A percentile compares a stretch with the other conserved stretches of the same genome.
Evolutionary conservation across 2,329 filamentous ascomycete species (phyloP).

Genomic region (Dothidotthia symphoricarpi): DNA sequence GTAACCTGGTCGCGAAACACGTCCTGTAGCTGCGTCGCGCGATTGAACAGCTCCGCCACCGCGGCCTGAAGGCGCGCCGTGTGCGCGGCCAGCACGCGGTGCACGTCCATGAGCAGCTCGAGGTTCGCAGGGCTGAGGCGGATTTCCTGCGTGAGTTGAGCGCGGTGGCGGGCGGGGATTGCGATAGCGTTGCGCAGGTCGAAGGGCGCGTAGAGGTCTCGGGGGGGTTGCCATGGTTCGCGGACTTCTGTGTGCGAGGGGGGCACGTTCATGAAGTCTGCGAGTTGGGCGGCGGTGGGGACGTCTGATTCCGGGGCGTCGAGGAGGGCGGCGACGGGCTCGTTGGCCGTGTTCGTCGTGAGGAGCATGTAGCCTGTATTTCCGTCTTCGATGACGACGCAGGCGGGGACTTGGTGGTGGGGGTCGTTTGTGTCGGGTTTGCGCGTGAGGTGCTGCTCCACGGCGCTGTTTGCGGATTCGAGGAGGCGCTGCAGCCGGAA

Average conservation of each 20-base stretch:
- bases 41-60: slow-evolving; percentile 70
- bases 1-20: slow-evolving; percentile 67
- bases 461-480: slow-evolving; percentile 50
- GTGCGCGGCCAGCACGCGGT: slow-evolving; percentile 68
- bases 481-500: slow-evolving; percentile 59
- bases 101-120: slow-evolving; percentile 68
- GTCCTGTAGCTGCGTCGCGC: slow-evolving; percentile 65
- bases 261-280: slow-evolving; percentile 20
- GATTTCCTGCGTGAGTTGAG: slow-evolving; percentile 65
- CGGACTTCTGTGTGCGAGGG: slow-evolving; percentile 53
- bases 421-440: slow-evolving; percentile 13
- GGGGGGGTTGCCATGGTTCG: slow-evolving; percentile 63
- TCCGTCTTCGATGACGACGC: slow-evolving; percentile 56
- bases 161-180: slow-evolving; percentile 60
- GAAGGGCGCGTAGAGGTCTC: slow-evolving; percentile 59
- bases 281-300: slow-evolving; percentile 28
- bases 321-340: slow-evolving; percentile 52
- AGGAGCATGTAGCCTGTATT: slow-evolving; percentile 60
- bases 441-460: slow-evolving; percentile 50
- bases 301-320: slow-evolving; percentile 48
- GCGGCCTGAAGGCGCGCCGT: slow-evolving; percentile 67
- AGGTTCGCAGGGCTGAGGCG: slow-evolving; percentile 69
- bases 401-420: slow-evolving; percentile 44
- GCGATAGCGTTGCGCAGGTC: slow-evolving; percentile 58
- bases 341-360: slow-evolving; percentile 50